phyloP scores from a whole-genome alignment of 148 eudicot species.

The Fagopyrum esculentum region DNA sequence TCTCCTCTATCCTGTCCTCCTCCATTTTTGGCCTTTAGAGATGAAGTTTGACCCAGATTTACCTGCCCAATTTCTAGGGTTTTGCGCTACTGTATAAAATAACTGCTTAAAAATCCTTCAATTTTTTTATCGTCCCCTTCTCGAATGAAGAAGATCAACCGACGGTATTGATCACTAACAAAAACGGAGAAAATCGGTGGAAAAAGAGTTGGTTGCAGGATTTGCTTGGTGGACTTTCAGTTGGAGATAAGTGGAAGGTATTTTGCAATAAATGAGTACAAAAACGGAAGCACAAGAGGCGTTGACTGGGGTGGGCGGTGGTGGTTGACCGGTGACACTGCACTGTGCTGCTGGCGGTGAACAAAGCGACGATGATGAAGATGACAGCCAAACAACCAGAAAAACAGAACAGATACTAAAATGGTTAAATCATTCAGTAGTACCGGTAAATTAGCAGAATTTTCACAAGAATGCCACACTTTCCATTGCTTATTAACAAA shows the following conservation, averaged over 20 bases:
- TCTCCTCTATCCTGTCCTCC: slow-evolving; percentile 56
- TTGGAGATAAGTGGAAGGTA: slow-evolving; percentile 1
- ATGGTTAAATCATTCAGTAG: not conserved
- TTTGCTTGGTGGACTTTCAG: not conserved
- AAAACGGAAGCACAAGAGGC: not conserved
- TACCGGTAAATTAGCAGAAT: not conserved
- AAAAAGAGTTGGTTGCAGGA: not conserved
- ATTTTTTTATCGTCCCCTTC: not conserved
- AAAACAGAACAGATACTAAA: not conserved
- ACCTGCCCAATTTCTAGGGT: not conserved
- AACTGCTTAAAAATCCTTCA: not conserved
- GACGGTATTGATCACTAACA: not conserved
- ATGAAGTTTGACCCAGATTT: slow-evolving; percentile 5
- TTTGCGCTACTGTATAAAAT: not conserved
- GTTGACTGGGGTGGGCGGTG: not conserved
- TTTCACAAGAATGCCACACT: not conserved
- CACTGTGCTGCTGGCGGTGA: not conserved
- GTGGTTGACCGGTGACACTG: not conserved
- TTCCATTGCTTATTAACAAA: not conserved
- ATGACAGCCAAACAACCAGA: not conserved
- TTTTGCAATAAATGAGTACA: not conserved
- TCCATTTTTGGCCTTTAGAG: slow-evolving; percentile 28
- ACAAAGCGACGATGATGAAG: not conserved
- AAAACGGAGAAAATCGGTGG: not conserved
- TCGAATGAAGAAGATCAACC: not conserved